Evolutionary conservation across 768 basidiomycete species (phyloP), one percentile per base, ranked within the genome.

Genomic region (Mrakia frigida): DNA sequence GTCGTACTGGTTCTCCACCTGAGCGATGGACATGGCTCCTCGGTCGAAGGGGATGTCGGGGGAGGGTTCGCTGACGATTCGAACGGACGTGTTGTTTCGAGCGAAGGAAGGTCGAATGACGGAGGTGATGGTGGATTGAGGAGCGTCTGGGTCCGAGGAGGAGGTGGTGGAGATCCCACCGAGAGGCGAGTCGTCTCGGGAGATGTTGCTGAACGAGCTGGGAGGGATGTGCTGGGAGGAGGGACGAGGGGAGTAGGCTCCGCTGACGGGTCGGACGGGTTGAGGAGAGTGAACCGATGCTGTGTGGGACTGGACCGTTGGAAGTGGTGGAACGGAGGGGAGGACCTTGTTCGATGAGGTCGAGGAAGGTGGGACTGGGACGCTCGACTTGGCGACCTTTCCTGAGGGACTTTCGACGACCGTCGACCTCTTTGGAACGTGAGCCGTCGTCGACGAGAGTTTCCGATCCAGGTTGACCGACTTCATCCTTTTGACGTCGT

Each of bases 331-430:
- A 21, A 72, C 53, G 6, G 70, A 9, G 11, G 70, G 70, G 11
- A 72, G 70, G 50, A 13, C 21, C 46, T 72, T 72, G 3, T 7
- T 41, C 39, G 70, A 71, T n/a, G n/a, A n/a, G 2, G 68, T 41
- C 11, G 50, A 33, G n/a, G 65, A 25, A 37, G 33, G 35, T 37
- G 46, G 70, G 25, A 31, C 39, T 9, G 80, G 78, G 33, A 81
- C 78, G 50, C 79, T 88, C 25, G 91, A 87, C 80, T 92, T 90
- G 7, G 91, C 94, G 76, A 89, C 90, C 82, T 90, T 89, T 59
- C 94, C 95, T 16, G 93, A 87, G 59, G 97, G 97, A 80, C 92
- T 93, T 83, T 99, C 96, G 69, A 99, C 90, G 59, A 99, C 90
- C 11, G 93, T 98, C 35, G 96, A 97, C 52, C 94, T 90, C 83